Base-by-base conservation (phyloP, 371 early-diverging fungal species). In the Batkoa obscura region DNA sequence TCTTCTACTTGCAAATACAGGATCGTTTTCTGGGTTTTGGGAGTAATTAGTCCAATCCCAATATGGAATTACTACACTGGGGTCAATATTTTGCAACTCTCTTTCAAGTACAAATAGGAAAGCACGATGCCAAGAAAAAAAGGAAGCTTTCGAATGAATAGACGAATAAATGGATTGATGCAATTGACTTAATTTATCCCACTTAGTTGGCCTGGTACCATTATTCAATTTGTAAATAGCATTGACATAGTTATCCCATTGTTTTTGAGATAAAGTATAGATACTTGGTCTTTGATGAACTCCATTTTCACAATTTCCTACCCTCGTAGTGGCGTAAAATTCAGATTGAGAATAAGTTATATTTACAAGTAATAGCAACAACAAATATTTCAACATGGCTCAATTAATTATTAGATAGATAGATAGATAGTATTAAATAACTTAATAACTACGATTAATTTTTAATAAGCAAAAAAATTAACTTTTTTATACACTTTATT, bases 61-160 rank as follows among this genome's bases (percentile, higher is more conserved):
- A 34, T 52, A 58, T 10, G 58, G 52, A 5, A 58, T 39, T 15
- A 36, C 33, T 13, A 58, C 45, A 3, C 17, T 42, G 10, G 13
- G 3, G 37, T 58, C 58, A 37, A 52, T 52, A 5, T 51, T 42
- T 43, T 32, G 38, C 33, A 58, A 34, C n/a, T 31, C 32, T 6
- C 4, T 17, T 32, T 58, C 58, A 3, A 58, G 36, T 3, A 34
- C 45, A 4, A 41, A 32, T n/a, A 58, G 34, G 43, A 43, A 58
- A 8, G 32, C 43, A 9, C 58, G 51, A 52, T 58, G 58, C 58
- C 58, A 58, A 23, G 58, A 35, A 6, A 58, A 35, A 33, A 58
- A 58, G 13, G n/a, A 17, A 15, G 59, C 43, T 17, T 35, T 49
- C 1, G 50, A 17, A 36, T 59, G 59, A n/a, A 55, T 45, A 12